Evolutionary conservation across 768 basidiomycete genomes (phyloP).

Genomic region (Pleurotus salmoneostramineus): DNA sequence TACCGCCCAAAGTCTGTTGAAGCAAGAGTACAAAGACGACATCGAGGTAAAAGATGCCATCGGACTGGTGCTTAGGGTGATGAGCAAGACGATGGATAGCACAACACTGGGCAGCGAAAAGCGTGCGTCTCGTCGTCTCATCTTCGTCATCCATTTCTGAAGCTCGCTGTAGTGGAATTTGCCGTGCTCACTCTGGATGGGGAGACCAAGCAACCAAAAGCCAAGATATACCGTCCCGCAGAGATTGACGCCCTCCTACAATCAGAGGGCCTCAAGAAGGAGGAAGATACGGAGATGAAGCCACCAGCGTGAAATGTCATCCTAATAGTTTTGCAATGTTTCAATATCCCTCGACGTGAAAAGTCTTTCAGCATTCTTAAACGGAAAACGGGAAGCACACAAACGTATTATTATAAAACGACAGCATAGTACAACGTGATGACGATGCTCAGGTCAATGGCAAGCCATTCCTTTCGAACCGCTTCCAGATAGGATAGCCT

Average conservation of each 20-base stretch:
- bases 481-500: conserved; percentile 45
- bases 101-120: conserved; percentile 96
- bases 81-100: conserved; percentile 99
- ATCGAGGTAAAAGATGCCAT: conserved; percentile 89
- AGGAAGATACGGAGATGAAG: conserved; percentile 80
- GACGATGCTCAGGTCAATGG: conserved; percentile 38
- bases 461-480: conserved; percentile 75
- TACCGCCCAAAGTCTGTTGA: conserved; percentile 90
- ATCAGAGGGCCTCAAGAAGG: conserved; percentile 83
- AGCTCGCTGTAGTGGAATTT: conserved; percentile 73
- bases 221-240: conserved; percentile 86
- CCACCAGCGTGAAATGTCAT: conserved; percentile 16
- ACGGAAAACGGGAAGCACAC: neutral
- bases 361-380: no score
- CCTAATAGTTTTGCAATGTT: neutral
- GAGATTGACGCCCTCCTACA: conserved; percentile 85
- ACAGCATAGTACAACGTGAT: neutral
- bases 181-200: conserved; percentile 89
- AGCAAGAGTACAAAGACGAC: conserved; percentile 98
- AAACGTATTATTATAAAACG: neutral
- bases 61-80: conserved; percentile 85
- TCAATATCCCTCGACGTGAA: conserved; percentile 4
- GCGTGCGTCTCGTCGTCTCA: conserved; percentile 46
- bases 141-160: conserved; percentile 1
- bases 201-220: conserved; percentile 69